Evolutionary conservation across 2,329 filamentous ascomycete species (phyloP), one percentile per base, ranked within the genome.

Genomic region (Alternaria arbusti): DNA sequence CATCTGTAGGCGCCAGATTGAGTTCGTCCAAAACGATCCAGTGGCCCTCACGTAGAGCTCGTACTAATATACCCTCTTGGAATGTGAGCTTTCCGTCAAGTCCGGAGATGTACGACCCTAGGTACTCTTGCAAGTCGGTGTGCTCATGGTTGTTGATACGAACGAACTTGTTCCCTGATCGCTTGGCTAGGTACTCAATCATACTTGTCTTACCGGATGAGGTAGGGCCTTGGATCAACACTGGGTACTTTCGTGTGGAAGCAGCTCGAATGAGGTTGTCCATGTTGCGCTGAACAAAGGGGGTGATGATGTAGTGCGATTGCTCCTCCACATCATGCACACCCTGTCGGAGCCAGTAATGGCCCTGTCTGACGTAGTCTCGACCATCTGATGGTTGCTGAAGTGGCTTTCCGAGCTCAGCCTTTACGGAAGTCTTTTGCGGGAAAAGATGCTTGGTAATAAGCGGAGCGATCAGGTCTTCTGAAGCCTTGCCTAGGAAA

Each of bases 131-230:
- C 40, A 99, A 84, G 79, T 99, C 96, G 0, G 96, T 99, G 75
- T 99, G 96, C 77, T 99, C 96, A 80, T 99, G 96, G 71, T 99
- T 99, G 82, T 99, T 99, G 84, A 99, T 99, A 64, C 96, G 89
- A 46, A 99, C 94, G 76, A 98, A 99, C 75, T 92, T 96, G 78
- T 99, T 97, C 4, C 96, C 96, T 28, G 94, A 98, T 59, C 92
- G 91, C 74, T 97, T 96, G n/a, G 96, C 95, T 40, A 99, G 86
- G 77, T 97, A 97, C 80, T 98, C 95, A 45, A 99, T 97, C 96
- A 99, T 99, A 80, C 95, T 98, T 0, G 96, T 99, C 81, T 99
- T 99, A 68, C 96, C 96, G 12, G 95, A 92, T 6, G 96, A 99
- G 0, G 96, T 99, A 12, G 96, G 96, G 4, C 96, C 96, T 80